Base-by-base conservation (phyloP, 2,329 filamentous ascomycete species). In the Pseudogymnoascus sp. region DNA sequence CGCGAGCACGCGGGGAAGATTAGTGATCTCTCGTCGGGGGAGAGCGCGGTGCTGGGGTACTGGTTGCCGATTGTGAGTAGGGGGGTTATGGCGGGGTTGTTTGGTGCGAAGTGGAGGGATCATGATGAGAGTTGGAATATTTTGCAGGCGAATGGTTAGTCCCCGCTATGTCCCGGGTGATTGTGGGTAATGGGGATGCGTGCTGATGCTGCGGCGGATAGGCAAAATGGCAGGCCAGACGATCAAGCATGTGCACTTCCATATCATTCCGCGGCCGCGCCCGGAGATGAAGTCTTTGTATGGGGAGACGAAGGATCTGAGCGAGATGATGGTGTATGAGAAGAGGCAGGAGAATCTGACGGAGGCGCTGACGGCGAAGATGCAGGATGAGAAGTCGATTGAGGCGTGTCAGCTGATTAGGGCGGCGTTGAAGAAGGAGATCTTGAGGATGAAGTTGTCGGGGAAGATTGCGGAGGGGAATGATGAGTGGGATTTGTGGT, bases 231-330 rank as follows among this genome's bases (percentile, higher is more conserved):
- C 93, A 2, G 92, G 92, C 1, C 93, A 97, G 77, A 91, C 96
- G n/a, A 91, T 97, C 1, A 89, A 89, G 34, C 93, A 97, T 75
- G 87, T 93, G 60, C 93, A 97, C 75, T 97, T 93, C 74, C 93
- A 97, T 72, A 83, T 96, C 63, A 95, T 97, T 41, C 93, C 93
- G 0, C 79, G 93, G 4, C 45, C 60, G 13, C 60, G 60, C 16
- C 19, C 19, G 14, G n/a, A 39, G n/a, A 61, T 43, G 60, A 16
- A 23, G 8, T 19, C n/a, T 16, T 6, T 41, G 19, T 39, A 61
- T 39, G 60, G 34, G 11, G 60, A 61, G 60, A 41, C 60, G 34
- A 4, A 6, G 34, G 39, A 61, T 25, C 39, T 11, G 19, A 21
- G 51, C 28, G 34, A 61, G 5, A 61, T 61, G 21, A 7, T 61